Percentiles rank a stretch among this genome's conserved stretches.
Evolutionary conservation across 176 grass and related monocot species (phyloP).

Genomic region (Tuctoria greenei): DNA sequence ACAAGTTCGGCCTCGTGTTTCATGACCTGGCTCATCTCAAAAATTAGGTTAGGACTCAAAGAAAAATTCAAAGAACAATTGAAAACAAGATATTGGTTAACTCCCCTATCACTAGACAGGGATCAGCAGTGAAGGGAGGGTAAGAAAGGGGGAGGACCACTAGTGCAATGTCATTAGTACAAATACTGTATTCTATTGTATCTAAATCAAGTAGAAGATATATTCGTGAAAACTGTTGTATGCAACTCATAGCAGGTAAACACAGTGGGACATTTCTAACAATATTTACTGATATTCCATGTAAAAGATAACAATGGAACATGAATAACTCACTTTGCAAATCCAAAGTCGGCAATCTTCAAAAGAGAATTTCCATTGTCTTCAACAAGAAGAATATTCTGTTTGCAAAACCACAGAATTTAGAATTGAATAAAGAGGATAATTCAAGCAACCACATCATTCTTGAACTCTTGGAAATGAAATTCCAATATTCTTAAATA

Average conservation of each 20-base stretch:
- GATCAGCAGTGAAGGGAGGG: background rate
- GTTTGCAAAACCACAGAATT: conserved; percentile 45
- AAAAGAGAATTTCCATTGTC: conserved; percentile 69
- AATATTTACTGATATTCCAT: conserved; percentile 21
- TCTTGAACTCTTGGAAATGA: conserved; percentile 14
- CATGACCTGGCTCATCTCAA: background rate
- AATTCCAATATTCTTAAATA: background rate
- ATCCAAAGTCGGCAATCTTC: conserved; percentile 99
- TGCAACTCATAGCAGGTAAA: conserved; percentile 11
- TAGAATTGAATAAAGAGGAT: conserved; percentile 23
- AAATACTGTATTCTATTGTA: background rate
- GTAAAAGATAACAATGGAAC: conserved; percentile 8
- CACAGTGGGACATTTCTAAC: background rate
- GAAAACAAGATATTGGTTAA: conserved; percentile 24
- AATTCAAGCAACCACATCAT: conserved; percentile 5
- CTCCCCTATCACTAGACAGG: conserved; percentile 6
- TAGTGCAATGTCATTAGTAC: background rate
- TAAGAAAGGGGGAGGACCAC: background rate
- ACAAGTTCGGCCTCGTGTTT: conserved; percentile 2
- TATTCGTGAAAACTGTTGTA: background rate
- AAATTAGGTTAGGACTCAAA: background rate
- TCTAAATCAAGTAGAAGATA: conserved; percentile 23
- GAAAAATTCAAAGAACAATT: conserved; percentile 22
- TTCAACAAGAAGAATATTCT: conserved; percentile 92
- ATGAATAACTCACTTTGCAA: conserved; percentile 86